Evolutionary conservation across 2,329 filamentous ascomycete species (phyloP), one percentile per base, ranked within the genome.

Genomic region (Shiraia sp.): DNA sequence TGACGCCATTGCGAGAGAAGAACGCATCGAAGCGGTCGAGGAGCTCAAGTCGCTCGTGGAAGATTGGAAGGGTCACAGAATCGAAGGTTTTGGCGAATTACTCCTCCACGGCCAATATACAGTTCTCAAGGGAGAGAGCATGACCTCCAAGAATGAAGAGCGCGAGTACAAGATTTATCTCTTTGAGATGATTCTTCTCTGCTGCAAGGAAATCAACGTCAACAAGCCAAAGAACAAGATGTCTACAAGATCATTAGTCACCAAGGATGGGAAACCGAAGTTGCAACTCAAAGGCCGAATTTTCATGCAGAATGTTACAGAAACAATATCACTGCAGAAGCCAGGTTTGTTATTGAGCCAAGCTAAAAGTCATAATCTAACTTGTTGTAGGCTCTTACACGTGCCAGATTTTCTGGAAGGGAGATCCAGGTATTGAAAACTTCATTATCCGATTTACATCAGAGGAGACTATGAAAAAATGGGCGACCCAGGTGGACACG

Each of bases 161-260:
- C 87, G 92, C 79, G 91, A 96, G 88, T 99, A 97, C 68, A 92
- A 95, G 69, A 95, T 99, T 48, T 99, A 95, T 71, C 83, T 99
- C 22, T 99, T 99, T 69, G 89, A 97, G 68, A 88, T 83, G 65
- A 99, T 99, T 43, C 76, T 99, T 30, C 80, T 99, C 23, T 97
- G 93, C 70, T 97, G 93, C 81, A 99, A 97, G 75, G 93, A 97
- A 64, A 80, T 93, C 38, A 87, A 90, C 41, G 82, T 88, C 10
- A 90, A 85, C 68, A 96, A 96, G 74, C 78, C 80, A 36, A 87
- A 87, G 65, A 82, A 83, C 48, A 81, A 82, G 55, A 72, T 82
- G 54, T 77, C 79, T 43, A 88, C 90, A 41, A 92, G 89, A 65
- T 85, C 75, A 13, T 62, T 75, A 12, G 79, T 82, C 43, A 88